Evolutionary conservation across 495 filamentous ascomycete species (phyloP).

Genomic region (Thermothielavioides terrestris): DNA sequence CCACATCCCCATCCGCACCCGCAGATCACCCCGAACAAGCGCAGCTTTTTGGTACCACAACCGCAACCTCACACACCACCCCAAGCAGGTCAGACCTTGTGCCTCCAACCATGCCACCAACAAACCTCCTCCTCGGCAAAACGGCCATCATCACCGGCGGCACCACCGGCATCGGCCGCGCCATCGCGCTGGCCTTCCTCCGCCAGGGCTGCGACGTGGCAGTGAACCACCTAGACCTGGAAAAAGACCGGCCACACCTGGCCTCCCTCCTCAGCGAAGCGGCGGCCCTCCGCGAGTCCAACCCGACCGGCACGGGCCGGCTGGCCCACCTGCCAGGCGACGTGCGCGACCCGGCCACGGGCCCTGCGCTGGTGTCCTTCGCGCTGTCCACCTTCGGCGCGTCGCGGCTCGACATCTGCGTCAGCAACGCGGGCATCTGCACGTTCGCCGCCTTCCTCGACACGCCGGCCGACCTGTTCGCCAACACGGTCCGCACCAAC

Average conservation of each 20-base stretch:
- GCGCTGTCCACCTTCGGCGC: conserved; percentile 48
- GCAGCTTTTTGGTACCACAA: too few species aligned
- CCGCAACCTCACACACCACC: too few species aligned
- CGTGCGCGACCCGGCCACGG: conserved; percentile 56
- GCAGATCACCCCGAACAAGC: too few species aligned
- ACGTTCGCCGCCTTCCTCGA: conserved; percentile 74
- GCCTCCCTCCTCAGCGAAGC: conserved; percentile 47
- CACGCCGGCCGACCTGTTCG: conserved; percentile 54
- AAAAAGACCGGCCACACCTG: conserved; percentile 45
- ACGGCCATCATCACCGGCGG: conserved; percentile 70
- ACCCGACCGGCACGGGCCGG: conserved; percentile 29
- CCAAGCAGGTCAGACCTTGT: neutral
- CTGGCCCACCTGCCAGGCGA: conserved; percentile 58
- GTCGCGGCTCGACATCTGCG: conserved; percentile 63
- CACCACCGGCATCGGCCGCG: conserved; percentile 67
- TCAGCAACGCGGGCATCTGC: conserved; percentile 84
- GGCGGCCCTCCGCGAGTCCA: conserved; percentile 26
- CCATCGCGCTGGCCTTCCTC: conserved; percentile 63
- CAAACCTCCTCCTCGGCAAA: conserved; percentile 55
- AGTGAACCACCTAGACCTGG: conserved; percentile 60
- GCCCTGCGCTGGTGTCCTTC: conserved; percentile 45
- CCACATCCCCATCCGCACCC: too few species aligned
- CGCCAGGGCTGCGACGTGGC: conserved; percentile 60
- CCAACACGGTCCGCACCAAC: conserved; percentile 62
- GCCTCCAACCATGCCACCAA: conserved; percentile 25